Evolutionary conservation across 2,329 filamentous ascomycete genomes (phyloP), one percentile per base, ranked within the genome.

Genomic region (Raffaelea arxii): DNA sequence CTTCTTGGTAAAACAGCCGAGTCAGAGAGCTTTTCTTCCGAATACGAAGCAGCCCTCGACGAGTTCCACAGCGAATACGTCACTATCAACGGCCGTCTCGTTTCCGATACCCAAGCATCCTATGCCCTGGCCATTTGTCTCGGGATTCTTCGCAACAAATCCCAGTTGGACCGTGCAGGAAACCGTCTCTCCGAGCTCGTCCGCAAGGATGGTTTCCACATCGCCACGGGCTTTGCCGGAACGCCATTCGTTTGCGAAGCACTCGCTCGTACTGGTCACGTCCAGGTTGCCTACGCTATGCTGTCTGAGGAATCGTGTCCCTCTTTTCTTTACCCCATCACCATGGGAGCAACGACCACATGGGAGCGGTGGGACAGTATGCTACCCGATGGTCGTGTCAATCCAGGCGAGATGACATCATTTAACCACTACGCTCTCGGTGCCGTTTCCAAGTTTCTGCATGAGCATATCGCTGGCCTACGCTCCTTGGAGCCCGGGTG

Each of bases 321-420:
- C 6, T 60, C 57, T 2, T 68, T 62, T 61, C 55, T 69, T 18
- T 67, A 66, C 46, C 62, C 59, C 3, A 56, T 68, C 18, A 57
- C 53, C 9, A 65, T 65, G 62, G 62, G 60, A 10, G 64, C 60
- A 3, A 68, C 65, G 2, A 67, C 64, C 1, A 57, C 62, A 11
- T 69, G 65, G 65, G 66, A 69, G 55, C 60, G 66, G 6, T 68
- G 65, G 65, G 64, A 69, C 48, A 60, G 57, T 35, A 57, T 68
- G 54, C 51, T 65, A 22, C 59, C 62, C 0, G 58, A 67, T 47
- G 63, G 62, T 1, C 52, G 39, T 7, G 56, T 67, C 44, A 67
- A 68, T 47, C 58, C 63, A 2, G 61, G 63, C 11, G 48, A 56
- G 23, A 67, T 68, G 66, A 68, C 65, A 1, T 63, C 60, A 46